Conservation (phyloP, 495 filamentous ascomycete genomes). For the Penicillium atrosanguineum region DNA sequence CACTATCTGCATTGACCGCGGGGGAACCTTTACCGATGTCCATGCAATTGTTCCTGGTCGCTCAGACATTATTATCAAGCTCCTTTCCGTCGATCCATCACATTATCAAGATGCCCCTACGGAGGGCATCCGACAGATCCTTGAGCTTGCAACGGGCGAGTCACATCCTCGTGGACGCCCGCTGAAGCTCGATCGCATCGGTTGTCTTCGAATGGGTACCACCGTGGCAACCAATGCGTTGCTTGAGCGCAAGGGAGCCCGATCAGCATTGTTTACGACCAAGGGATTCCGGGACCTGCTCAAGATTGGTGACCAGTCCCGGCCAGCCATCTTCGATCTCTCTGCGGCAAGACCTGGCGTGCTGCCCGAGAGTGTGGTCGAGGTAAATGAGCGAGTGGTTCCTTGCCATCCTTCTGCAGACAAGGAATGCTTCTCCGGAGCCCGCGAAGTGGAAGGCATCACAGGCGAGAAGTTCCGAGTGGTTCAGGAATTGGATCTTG, state of each 20-base stretch:
- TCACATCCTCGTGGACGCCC: constrained; percentile 78
- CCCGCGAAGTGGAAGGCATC: constrained; percentile 43
- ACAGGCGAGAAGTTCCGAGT: constrained; percentile 53
- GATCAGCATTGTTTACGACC: constrained; percentile 86
- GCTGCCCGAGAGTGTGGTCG: constrained; percentile 71
- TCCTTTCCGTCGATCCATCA: constrained; percentile 84
- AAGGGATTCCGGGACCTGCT: constrained; percentile 92
- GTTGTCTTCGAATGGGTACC: constrained; percentile 85
- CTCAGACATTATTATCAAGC: constrained; percentile 79
- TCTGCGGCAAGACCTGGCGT: constrained; percentile 78
- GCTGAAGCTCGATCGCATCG: constrained; percentile 78
- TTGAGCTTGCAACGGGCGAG: constrained; percentile 73
- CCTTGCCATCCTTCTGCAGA: constrained; percentile 51
- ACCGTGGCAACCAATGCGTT: constrained; percentile 91
- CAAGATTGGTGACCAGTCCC: constrained; percentile 80
- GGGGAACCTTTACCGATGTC: constrained; percentile 66
- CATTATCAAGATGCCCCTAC: constrained; percentile 89
- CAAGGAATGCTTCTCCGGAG: constrained; percentile 54
- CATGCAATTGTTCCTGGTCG: constrained; percentile 52
- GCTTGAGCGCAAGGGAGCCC: constrained; percentile 90
- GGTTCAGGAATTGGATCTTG: constrained; percentile 39
- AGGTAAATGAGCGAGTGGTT: constrained; percentile 73
- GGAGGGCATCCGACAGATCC: constrained; percentile 86
- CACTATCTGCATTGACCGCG: constrained; percentile 51
- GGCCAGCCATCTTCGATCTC: constrained; percentile 81